Percentiles rank a stretch among this genome's conserved stretches.
Evolutionary conservation across 2,329 filamentous ascomycete genomes (phyloP).

Genomic region (Paramyrothecium sp.): DNA sequence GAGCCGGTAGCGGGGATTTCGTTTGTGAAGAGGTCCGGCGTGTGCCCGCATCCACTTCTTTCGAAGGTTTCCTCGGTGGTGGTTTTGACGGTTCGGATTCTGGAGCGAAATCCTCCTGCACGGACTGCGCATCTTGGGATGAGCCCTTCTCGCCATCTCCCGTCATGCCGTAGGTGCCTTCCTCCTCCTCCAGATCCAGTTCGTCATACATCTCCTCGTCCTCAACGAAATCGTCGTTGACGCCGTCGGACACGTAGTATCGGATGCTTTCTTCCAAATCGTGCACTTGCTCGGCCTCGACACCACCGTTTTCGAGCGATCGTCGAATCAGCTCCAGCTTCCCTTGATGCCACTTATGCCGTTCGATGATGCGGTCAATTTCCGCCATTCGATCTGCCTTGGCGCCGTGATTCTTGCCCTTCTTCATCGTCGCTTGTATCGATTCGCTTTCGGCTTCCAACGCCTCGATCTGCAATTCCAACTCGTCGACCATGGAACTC

Average conservation of each 20-base stretch:
- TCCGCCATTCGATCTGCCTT: slow-evolving; percentile 88
- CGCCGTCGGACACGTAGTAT: slow-evolving; percentile 91
- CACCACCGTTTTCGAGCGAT: slow-evolving; percentile 86
- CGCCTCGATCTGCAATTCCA: slow-evolving; percentile 89
- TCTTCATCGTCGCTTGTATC: slow-evolving; percentile 88
- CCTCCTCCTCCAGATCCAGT: slow-evolving; percentile 87
- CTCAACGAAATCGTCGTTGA: slow-evolving; percentile 86
- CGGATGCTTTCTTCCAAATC: slow-evolving; percentile 89
- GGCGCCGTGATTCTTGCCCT: slow-evolving; percentile 81
- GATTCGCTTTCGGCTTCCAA: slow-evolving; percentile 87
- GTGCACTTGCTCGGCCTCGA: slow-evolving; percentile 83
- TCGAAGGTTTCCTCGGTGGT: slow-evolving; percentile 52
- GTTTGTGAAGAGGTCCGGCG: slow-evolving; percentile 84
- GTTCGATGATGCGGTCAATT: slow-evolving; percentile 80
- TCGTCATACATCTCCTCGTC: slow-evolving; percentile 97
- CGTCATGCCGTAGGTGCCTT: slow-evolving; percentile 79
- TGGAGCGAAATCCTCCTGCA: slow-evolving; percentile 72
- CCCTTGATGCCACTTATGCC: slow-evolving; percentile 93
- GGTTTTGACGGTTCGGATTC: slow-evolving; percentile 55
- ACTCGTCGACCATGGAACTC: slow-evolving; percentile 81
- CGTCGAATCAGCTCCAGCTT: slow-evolving; percentile 90
- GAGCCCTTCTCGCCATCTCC: slow-evolving; percentile 82
- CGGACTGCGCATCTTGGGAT: slow-evolving; percentile 92
- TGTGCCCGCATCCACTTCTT: slow-evolving; percentile 56
- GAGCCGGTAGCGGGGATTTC: slow-evolving; percentile 89